Conservation (phyloP, 176 grass and related monocot genomes). For the Carex myosuroides region DNA sequence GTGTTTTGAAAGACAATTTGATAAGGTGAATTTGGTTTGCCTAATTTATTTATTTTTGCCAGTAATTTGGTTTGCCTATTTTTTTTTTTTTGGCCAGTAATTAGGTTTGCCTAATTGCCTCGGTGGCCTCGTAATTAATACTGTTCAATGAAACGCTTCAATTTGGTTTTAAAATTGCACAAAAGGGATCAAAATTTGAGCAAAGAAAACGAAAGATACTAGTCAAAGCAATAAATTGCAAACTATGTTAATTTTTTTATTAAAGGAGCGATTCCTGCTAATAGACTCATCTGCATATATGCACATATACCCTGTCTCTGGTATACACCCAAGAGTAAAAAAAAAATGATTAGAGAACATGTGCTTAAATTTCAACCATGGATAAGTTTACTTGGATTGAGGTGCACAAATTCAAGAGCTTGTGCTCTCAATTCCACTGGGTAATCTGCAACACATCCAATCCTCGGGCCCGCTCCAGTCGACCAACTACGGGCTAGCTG, state of each 20-base stretch:
- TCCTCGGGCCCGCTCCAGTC: conserved; percentile 57
- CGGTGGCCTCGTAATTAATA: background rate
- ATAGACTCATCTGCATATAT: background rate
- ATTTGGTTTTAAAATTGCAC: background rate
- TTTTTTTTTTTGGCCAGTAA: background rate
- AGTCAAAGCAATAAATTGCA: background rate
- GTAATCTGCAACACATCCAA: conserved; percentile 69
- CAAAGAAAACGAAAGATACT: background rate
- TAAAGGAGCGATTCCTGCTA: background rate
- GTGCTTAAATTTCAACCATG: background rate
- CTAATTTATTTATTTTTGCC: background rate
- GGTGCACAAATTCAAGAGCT: conserved; percentile 49
- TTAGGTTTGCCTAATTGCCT: background rate
- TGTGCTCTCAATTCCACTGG: conserved; percentile 46
- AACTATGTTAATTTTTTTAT: background rate
- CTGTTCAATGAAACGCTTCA: background rate
- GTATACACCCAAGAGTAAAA: background rate
- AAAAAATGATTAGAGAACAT: background rate
- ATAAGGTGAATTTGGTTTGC: background rate
- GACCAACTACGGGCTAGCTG: conserved; percentile 44
- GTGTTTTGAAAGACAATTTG: too few species aligned
- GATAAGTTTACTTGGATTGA: conserved; percentile 24
- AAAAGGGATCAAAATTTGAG: background rate
- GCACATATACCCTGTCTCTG: background rate
- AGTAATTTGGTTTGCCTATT: too few species aligned